Base-by-base conservation (phyloP, 352 stramenopile genomes). In the Pythium aristosporum region DNA sequence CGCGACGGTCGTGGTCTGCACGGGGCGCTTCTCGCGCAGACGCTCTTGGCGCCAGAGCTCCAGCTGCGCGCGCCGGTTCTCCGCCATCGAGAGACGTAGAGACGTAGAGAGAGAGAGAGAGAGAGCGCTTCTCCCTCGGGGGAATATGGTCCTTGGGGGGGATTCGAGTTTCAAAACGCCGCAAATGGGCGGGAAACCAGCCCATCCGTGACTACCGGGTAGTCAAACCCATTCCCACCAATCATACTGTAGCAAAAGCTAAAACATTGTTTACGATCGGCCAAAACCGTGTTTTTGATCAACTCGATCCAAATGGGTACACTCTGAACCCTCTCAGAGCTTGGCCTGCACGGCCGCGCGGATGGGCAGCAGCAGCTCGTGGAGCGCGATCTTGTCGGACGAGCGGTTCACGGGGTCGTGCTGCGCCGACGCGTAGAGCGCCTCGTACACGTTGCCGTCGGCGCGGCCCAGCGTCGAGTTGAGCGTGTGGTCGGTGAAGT, bases 391-490 rank as follows among this genome's bases (percentile, higher is more conserved):
- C 65, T 85, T 87, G 57, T 86, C 81, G 28, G 74, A 81, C 18
- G 73, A 68, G 41, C 75, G 61, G 65, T 91, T 91, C 60, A 91
- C 57, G 2, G 78, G 80, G 23, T 91, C 77, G 57, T 78, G 76
- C 71, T 87, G 70, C n/a, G 77, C 71, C 49, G 76, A 79, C 55
- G 75, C 73, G 48, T 84, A 87, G 61, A 91, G 57, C 57, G 79
- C 79, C 46, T 89, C 76, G 73, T 95, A 93, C 46, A 91, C 75
- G 13, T 87, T 77, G 23, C 84, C 86, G 55, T 93, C 80, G 53
- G 79, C 85, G 57, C 82, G 78, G 25, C 86, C 86, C 30, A 94
- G 68, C 30, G 79, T 79, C 69, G 83, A 89, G 77, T 92, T 94
- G 46, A 94, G 61, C 50, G 60, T 41, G 57, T 83, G 71, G 65